These are phyloP conservation scores for Schrenkiella parvula DNA, from an alignment of 345 rosid genomes.

Conservation along the genomic window DNA sequence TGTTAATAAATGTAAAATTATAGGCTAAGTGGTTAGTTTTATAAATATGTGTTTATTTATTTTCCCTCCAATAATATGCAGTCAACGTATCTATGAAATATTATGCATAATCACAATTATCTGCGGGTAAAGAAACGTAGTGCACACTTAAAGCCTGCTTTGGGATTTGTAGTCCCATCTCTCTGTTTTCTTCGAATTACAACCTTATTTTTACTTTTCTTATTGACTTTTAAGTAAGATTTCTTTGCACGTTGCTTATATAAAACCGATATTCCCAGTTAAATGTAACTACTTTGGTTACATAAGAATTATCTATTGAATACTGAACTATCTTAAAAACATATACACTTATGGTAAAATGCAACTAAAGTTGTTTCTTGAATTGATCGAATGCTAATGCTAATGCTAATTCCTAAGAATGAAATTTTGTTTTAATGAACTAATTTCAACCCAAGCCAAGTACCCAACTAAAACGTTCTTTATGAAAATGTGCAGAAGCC, in stretches of 20 bases:
- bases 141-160: conserved; percentile 23
- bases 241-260: neutral
- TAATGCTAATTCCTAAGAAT: no score
- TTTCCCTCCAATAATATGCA: no score
- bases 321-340: no score
- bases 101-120: neutral
- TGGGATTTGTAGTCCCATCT: conserved; percentile 15
- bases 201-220: neutral
- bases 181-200: neutral
- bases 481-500: conserved; percentile 37
- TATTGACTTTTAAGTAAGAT: neutral
- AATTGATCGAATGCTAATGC: neutral
- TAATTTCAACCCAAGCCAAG: neutral
- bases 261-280: neutral
- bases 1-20: neutral
- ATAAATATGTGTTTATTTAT: no score
- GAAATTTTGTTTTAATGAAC: neutral
- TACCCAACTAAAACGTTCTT: neutral
- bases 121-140: conserved; percentile 14
- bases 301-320: no score
- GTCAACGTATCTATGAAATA: neutral
- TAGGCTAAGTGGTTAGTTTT: neutral
- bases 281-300: no score
- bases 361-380: neutral
- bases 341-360: neutral